Evolutionary conservation across 176 grass and related monocot species (phyloP).

Genomic region (Neostapfia colusana): DNA sequence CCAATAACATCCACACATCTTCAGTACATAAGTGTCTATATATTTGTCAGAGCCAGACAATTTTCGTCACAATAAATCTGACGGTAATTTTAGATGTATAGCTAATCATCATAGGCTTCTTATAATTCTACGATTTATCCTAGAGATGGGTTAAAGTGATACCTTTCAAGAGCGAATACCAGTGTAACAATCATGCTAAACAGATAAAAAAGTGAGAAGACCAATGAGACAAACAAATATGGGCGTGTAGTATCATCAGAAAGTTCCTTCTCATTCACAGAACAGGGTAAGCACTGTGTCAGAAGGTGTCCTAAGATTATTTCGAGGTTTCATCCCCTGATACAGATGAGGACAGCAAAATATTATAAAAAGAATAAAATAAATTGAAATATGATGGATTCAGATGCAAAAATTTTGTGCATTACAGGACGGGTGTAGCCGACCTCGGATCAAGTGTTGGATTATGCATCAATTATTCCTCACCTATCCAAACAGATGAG

Average conservation of each 20-base stretch:
- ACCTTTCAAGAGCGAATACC: background rate
- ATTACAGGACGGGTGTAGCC: constrained; percentile 36
- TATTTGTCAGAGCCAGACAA: constrained; percentile 46
- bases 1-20: constrained; percentile 2
- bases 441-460: constrained; percentile 78
- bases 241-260: constrained; percentile 59
- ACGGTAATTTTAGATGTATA: constrained; percentile 92
- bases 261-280: constrained; percentile 75
- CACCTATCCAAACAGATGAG: constrained; percentile 33
- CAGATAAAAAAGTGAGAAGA: background rate
- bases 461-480: constrained; percentile 60
- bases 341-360: background rate
- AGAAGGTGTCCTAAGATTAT: constrained; percentile 97
- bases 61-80: constrained; percentile 70
- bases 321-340: constrained; percentile 59
- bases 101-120: constrained; percentile 65
- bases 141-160: background rate
- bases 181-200: no score
- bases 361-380: background rate
- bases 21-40: background rate
- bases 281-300: constrained; percentile 46
- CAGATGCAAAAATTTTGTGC: constrained; percentile 49
- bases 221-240: no score
- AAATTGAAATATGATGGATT: constrained; percentile 16
- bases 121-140: no score